Evolutionary conservation across 225 moss, liverwort and hornwort species (phyloP), one percentile per base, ranked within the genome.

Genomic region (Straminergon stramineum): DNA sequence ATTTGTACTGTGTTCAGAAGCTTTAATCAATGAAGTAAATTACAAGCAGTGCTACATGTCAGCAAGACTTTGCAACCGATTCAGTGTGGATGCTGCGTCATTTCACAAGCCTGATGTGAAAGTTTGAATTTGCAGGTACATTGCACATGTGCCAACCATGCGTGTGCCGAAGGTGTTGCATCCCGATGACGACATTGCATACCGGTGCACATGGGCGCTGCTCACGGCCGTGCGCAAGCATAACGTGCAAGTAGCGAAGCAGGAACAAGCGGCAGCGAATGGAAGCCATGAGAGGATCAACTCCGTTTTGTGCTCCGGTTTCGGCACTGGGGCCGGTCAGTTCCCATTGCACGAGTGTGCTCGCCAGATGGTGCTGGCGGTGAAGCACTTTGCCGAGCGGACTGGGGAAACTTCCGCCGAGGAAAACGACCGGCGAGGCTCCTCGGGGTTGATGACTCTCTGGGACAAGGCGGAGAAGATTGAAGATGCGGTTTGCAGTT

Each of bases 71-170:
- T 15, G 28, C 37, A 60, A 15, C 17, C 31, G 69, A 41, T 35
- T 86, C 75, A 35, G 63, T 22, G 53, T 68, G 57, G 45, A 45
- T 48, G 45, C 80, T 57, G 86, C 64, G 12, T 17, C 45, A 18
- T 69, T 81, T n/a, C 51, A 58, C 23, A 41, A 39, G 7, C 52
- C 26, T 85, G 39, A 90, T 73, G 26, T 55, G 74, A 88, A 18
- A 71, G 62, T 74, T 83, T 56, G 55, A 32, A 52, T 69, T 67
- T 27, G 82, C 93, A 94, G 94, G 81, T 94, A 93, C 58, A 86
- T 94, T 17, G 94, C 94, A 15, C 94, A 93, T 88, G 93, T 91
- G 62, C 94, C 94, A 24, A 94, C 94, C 41, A 94, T 94, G 94
- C 93, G 94, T 30, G 92, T 94, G 26, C 93, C 92, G 83, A 94